Evolutionary conservation across 371 early-diverging fungal genomes (phyloP), one percentile per base, ranked within the genome.

Genomic region (Apophysomyces elegans): DNA sequence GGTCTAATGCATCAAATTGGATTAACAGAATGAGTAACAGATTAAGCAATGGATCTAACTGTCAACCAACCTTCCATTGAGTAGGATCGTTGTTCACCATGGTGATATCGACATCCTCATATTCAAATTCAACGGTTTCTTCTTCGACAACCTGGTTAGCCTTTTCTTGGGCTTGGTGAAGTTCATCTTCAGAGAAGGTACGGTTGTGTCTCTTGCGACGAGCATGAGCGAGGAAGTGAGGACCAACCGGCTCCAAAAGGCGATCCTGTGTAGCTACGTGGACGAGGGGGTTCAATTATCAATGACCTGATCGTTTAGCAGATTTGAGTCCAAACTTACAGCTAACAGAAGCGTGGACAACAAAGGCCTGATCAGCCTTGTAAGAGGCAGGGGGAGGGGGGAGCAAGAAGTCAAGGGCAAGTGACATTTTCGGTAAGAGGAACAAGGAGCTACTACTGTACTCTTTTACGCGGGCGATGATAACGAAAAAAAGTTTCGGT

Each of bases 51-150:
- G 2, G 32, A 26, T 26, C 32, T 26, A 26, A 26, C 32, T 26
- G 32, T 26, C 3, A 35, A 9, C 43, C 47, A 68, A 77, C 73
- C 81, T 92, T 94, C 95, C 95, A 94, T 70, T 91, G 89, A 69
- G 88, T 87, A 64, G 94, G 93, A 69, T 93, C 93, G 26, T 83
- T 75, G 69, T 78, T 79, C 65, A 92, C 84, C 57, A 89, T 81
- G 62, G 75, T 68, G 57, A 80, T 75, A 65, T 91, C 88, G 59
- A 87, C 91, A 73, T 83, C 84, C 72, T 92, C 93, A 56, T 90
- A 90, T 66, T 84, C 88, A 38, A 88, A 87, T n/a, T 85, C 88
- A 54, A 88, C 88, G 46, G 86, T 88, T 50, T 85, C 90, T 56
- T 79, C 79, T 56, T 85, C 79, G 54, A 86, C 85, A 47, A 78